Percentiles rank a stretch among this genome's conserved stretches.
Conservation (phyloP, 805 yeast genomes). For the Pichia insulana region DNA sequence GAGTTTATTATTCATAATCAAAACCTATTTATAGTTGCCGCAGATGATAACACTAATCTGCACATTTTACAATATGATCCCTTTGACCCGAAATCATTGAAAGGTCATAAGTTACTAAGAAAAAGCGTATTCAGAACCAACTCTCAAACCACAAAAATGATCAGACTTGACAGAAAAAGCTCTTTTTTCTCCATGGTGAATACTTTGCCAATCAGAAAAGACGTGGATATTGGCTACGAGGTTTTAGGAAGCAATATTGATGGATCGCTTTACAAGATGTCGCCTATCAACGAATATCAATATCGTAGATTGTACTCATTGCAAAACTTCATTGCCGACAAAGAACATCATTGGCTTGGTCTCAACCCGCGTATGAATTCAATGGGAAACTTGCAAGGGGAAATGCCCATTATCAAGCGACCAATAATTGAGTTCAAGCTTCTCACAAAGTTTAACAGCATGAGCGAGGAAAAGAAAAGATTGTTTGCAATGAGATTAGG, state of each 20-base stretch:
- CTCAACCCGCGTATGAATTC: conserved; percentile 71
- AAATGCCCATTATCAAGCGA: conserved; percentile 36
- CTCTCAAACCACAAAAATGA: conserved; percentile 47
- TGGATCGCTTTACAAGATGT: conserved; percentile 68
- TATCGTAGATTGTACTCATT: conserved; percentile 77
- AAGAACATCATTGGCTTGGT: conserved; percentile 65
- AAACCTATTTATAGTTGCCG: conserved; percentile 54
- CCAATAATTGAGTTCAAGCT: conserved; percentile 61
- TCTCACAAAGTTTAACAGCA: conserved; percentile 41
- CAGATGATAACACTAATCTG: conserved; percentile 58
- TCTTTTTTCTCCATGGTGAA: conserved; percentile 24
- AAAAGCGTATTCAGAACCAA: conserved; percentile 66
- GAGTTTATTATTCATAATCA: conserved; percentile 71
- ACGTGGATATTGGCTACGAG: conserved; percentile 36
- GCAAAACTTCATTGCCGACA: conserved; percentile 81
- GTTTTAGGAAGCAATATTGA: conserved; percentile 67
- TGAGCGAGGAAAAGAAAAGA: conserved; percentile 51
- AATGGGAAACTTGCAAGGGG: conserved; percentile 30
- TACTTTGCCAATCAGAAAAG: conserved; percentile 23
- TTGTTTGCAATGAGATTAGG: conserved; percentile 50
- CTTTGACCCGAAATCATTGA: conserved; percentile 73
- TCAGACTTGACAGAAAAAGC: conserved; percentile 32
- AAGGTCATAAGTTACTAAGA: conserved; percentile 69
- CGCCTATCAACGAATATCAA: conserved; percentile 65
- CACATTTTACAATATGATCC: conserved; percentile 85